Base-by-base conservation (phyloP, 768 basidiomycete species). In the Holtermannia corniformis region DNA sequence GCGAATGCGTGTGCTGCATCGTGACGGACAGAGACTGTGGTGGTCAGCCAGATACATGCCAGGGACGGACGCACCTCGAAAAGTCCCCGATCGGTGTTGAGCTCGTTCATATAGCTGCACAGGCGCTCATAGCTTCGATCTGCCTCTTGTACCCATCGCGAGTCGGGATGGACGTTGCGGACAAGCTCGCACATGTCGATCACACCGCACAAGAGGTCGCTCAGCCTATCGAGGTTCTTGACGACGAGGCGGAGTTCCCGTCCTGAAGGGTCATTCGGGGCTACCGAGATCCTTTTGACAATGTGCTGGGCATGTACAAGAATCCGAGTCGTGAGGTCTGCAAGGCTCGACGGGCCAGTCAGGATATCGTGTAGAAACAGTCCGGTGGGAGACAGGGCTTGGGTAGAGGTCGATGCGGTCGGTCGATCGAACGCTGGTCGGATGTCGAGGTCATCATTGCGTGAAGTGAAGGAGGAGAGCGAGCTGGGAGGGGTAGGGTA, bases 41-140 rank as follows among this genome's bases (percentile, higher is more conserved):
- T 19, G 32, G 27, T 43, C 44, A 40, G 19, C 26, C 26, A 41
- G 11, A 24, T 16, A 56, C 14, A 47, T 16, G 21, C n/a, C 24
- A 21, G 23, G 16, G 20, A 16, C 41, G 51, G 76, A 61, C 86
- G 73, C 71, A 87, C 92, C 75, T 88, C 79, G 58, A 91, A 92
- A 44, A 99, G 76, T 37, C 85, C 88, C 27, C 85, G 82, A 75
- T 97, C 79, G 26, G 92, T 96, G 72, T 99, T 99, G 54, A 97
- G 76, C 44, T 87, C 82, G 72, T 96, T 96, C 92, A 99, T 97
- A 72, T 86, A 92, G 74, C 91, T 87, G 75, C 90, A 96, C 57
- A 97, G 76, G 56, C 80, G 81, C 72, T 90, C 91, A 71, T 97
- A 96, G 41, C 86, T 85, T 56, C 79, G 77, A 67, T 95, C 87